These are phyloP conservation scores for Microglena sp. DNA, from an alignment of 139 green algal species.

Conservation along the genomic window DNA sequence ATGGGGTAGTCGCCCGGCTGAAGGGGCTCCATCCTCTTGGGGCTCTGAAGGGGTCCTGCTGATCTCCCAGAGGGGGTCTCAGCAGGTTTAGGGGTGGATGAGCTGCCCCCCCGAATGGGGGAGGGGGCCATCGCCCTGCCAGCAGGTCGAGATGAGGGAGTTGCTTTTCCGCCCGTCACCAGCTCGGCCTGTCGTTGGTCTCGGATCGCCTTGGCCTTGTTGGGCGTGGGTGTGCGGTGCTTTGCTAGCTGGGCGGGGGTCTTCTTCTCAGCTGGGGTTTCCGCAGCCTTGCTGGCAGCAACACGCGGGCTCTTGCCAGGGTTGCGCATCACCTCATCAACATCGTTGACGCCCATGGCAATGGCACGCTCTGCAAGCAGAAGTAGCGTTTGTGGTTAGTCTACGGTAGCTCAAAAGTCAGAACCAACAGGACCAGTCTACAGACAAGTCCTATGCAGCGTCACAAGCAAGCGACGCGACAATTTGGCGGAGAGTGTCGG, in stretches of 20 bases:
- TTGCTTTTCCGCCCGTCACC: too few relatives aligned
- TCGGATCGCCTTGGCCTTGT: constrained; percentile 27
- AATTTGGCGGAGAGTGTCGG: too few relatives aligned
- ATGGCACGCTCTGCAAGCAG: constrained; percentile 4
- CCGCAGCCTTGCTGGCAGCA: background rate
- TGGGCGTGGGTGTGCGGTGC: constrained; percentile 23
- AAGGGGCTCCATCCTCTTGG: background rate
- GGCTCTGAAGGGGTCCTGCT: background rate
- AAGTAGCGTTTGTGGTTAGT: background rate
- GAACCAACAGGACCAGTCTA: too few relatives aligned
- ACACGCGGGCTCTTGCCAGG: background rate
- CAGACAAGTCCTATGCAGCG: too few relatives aligned
- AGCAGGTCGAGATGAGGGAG: too few relatives aligned
- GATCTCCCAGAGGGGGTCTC: too few relatives aligned
- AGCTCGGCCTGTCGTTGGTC: constrained; percentile 16
- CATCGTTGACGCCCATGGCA: background rate
- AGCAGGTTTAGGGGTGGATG: background rate
- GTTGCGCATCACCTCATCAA: background rate
- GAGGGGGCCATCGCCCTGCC: too few relatives aligned
- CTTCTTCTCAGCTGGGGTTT: background rate
- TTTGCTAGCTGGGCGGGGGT: constrained; percentile 19
- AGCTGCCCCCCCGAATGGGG: background rate
- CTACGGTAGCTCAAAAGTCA: background rate
- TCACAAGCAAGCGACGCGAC: too few relatives aligned
- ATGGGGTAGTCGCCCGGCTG: background rate